phyloP scores from a whole-genome alignment of 345 rosid species.

The Populus ilicifolia region DNA sequence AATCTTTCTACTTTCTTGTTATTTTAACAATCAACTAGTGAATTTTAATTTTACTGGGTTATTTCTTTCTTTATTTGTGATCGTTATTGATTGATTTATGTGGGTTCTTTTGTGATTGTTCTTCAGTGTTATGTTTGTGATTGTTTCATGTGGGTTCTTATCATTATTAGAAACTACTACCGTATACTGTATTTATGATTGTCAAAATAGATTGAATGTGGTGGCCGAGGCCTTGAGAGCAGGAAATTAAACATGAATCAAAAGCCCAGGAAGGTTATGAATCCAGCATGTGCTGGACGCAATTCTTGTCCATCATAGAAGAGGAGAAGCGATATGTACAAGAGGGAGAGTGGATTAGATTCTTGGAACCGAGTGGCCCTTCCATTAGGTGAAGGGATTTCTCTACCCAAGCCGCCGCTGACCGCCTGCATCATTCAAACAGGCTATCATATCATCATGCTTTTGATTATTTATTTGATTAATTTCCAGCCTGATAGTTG shows the following conservation, averaged over 20 bases:
- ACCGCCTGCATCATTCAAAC: slow-evolving; percentile 50
- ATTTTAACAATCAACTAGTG: neutral
- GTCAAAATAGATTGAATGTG: neutral
- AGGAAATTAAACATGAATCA: neutral
- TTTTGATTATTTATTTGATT: neutral
- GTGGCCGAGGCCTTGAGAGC: neutral
- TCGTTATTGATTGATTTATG: neutral
- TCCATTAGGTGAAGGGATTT: slow-evolving; percentile 86
- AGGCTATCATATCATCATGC: neutral
- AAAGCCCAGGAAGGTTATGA: neutral
- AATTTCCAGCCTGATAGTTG: neutral
- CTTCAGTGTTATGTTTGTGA: too few species aligned
- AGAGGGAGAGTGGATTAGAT: neutral
- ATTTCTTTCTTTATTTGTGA: neutral
- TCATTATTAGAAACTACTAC: too few species aligned
- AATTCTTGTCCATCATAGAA: neutral
- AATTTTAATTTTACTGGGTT: neutral
- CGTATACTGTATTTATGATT: too few species aligned
- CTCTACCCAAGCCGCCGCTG: slow-evolving; percentile 88
- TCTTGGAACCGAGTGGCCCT: slow-evolving; percentile 41
- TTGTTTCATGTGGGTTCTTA: too few species aligned
- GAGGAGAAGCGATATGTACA: neutral
- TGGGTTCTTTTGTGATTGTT: too few species aligned
- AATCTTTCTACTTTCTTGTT: neutral
- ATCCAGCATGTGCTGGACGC: neutral